Percentiles rank a stretch among this genome's conserved stretches.
Evolutionary conservation across 495 filamentous ascomycete genomes (phyloP).

Genomic region (Lichenothelia convexa): DNA sequence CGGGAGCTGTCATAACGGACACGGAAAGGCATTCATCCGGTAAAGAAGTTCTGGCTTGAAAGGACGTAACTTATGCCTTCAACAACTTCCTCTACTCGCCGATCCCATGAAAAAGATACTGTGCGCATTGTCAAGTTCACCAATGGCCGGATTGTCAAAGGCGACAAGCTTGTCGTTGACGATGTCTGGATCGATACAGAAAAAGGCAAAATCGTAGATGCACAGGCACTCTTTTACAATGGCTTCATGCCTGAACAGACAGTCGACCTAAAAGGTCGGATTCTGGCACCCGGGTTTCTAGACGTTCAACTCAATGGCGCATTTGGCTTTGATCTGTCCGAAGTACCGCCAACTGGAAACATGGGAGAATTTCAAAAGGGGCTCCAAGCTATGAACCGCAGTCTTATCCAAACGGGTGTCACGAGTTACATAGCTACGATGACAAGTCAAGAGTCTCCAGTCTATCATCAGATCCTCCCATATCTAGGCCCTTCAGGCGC

Average conservation of each 20-base stretch:
- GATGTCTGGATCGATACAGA: conserved; percentile 65
- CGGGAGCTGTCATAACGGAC: too few species aligned
- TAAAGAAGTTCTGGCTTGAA: too few species aligned
- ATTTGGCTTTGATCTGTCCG: conserved; percentile 72
- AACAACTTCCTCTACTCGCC: too few species aligned
- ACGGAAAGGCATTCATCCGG: too few species aligned
- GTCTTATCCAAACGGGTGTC: conserved; percentile 55
- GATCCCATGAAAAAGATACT: too few species aligned
- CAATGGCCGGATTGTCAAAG: conserved; percentile 55
- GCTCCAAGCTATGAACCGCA: conserved; percentile 44
- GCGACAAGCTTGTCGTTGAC: conserved; percentile 41
- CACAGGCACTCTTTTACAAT: conserved; percentile 59
- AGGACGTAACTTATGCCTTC: too few species aligned
- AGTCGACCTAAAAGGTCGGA: conserved; percentile 58
- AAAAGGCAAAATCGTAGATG: conserved; percentile 57
- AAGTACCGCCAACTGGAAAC: conserved; percentile 43
- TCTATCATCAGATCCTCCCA: conserved; percentile 57
- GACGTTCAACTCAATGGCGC: conserved; percentile 77
- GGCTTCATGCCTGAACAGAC: conserved; percentile 37
- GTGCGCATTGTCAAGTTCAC: too few species aligned
- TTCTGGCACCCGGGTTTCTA: conserved; percentile 64
- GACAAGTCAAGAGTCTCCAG: conserved; percentile 44
- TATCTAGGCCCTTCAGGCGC: conserved; percentile 49
- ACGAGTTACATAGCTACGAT: conserved; percentile 72
- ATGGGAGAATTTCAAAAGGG: conserved; percentile 44